Evolutionary conservation across 352 stramenopile genomes (phyloP).

Genomic region (Phytophthora kernoviae): DNA sequence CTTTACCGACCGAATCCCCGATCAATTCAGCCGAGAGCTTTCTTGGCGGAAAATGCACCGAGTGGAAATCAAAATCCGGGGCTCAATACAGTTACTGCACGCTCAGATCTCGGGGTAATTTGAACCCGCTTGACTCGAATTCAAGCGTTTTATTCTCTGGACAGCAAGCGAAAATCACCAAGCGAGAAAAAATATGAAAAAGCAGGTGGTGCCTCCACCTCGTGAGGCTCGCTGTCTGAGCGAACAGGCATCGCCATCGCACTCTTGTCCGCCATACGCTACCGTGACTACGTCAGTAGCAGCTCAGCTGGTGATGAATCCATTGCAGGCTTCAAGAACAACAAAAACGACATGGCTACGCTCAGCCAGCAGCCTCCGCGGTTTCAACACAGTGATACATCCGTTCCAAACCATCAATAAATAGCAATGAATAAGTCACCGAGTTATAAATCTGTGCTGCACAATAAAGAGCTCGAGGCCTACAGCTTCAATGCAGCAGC

Average conservation of each 20-base stretch:
- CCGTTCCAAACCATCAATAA: neutral
- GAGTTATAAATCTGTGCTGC: too few relatives aligned
- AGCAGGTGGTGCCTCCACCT: constrained; percentile 1
- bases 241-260: neutral
- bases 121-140: neutral
- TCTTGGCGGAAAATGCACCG: too few relatives aligned
- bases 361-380: neutral
- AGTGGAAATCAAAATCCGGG: neutral
- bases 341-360: neutral
- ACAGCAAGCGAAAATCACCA: neutral
- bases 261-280: neutral
- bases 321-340: neutral
- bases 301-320: neutral
- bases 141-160: neutral
- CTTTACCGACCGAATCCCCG: constrained; percentile 14
- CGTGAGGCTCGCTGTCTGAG: neutral
- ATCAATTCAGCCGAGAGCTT: neutral
- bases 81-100: neutral
- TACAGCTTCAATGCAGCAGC: too few relatives aligned
- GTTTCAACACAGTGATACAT: neutral
- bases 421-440: neutral
- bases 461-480: too few relatives aligned
- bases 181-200: neutral
- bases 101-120: too few relatives aligned
- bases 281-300: neutral